Evolutionary conservation across 495 filamentous ascomycete genomes (phyloP).

Genomic region (Aspergillus kassunensis): DNA sequence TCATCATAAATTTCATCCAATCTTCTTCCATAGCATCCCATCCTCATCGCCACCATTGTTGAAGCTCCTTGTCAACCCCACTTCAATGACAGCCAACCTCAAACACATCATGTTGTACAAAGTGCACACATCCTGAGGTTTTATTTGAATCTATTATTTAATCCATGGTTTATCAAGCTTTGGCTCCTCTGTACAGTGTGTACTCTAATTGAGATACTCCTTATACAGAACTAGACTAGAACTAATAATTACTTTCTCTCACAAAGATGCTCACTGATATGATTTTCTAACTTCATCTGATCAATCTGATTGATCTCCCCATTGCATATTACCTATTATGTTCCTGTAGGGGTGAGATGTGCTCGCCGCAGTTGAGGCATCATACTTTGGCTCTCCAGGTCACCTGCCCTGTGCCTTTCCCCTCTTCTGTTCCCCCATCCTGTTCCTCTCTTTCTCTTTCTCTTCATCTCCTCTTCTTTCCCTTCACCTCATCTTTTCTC

Average conservation of each 20-base stretch:
- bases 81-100: not conserved
- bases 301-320: too few species aligned
- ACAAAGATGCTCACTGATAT: too few species aligned
- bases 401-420: constrained; percentile 31
- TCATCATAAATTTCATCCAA: not conserved
- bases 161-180: too few species aligned
- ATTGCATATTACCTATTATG: too few species aligned
- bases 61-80: not conserved
- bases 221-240: too few species aligned
- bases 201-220: too few species aligned
- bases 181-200: too few species aligned
- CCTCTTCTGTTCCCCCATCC: constrained; percentile 19
- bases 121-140: too few species aligned
- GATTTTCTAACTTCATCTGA: too few species aligned
- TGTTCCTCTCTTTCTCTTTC: constrained; percentile 17
- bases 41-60: constrained; percentile 1
- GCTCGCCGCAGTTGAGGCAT: not conserved
- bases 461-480: constrained; percentile 17
- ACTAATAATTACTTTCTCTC: too few species aligned
- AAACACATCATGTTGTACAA: too few species aligned
- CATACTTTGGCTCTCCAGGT: constrained; percentile 20
- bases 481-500: constrained; percentile 19
- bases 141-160: too few species aligned
- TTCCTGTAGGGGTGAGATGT: not conserved
- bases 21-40: not conserved